A percentile compares a stretch with the other conserved stretches of the same genome.
Evolutionary conservation across 1,139 yeast genomes (phyloP).

Genomic region (Zygoascus meyerae): DNA sequence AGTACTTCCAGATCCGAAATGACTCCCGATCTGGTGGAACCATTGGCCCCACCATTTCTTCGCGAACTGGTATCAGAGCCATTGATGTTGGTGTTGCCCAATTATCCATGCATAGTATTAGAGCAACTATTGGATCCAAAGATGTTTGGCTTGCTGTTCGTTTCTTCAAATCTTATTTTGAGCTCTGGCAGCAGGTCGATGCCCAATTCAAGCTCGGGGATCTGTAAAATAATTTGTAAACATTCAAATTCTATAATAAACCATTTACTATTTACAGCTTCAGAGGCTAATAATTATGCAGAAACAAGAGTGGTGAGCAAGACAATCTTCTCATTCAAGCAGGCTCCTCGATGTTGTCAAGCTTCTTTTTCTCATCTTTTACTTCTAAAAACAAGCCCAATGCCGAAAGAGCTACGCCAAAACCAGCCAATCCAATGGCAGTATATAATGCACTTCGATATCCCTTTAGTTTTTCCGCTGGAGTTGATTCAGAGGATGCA

Average conservation of each 20-base stretch:
- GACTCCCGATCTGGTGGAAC: conserved; percentile 95
- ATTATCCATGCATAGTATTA: conserved; percentile 88
- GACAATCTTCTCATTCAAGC: not conserved
- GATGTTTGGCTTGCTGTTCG: conserved; percentile 65
- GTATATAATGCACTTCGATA: conserved; percentile 7
- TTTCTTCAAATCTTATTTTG: conserved; percentile 64
- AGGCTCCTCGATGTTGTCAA: not conserved
- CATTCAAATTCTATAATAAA: not conserved
- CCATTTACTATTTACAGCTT: not conserved
- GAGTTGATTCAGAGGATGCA: not conserved
- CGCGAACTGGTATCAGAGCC: conserved; percentile 82
- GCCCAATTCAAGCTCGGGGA: conserved; percentile 29
- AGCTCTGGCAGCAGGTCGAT: conserved; percentile 39
- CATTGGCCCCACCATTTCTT: conserved; percentile 85
- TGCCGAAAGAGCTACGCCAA: conserved; percentile 1
- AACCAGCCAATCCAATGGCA: conserved; percentile 9
- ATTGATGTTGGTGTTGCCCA: conserved; percentile 91
- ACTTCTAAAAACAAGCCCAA: not conserved
- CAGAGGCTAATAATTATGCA: not conserved
- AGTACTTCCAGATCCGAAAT: conserved; percentile 60
- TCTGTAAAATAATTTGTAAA: conserved; percentile 17
- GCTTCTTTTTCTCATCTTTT: not conserved
- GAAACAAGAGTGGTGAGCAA: no score
- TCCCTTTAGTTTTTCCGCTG: not conserved
- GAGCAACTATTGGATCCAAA: conserved; percentile 88